A percentile compares a stretch with the other conserved stretches of the same genome.
Evolutionary conservation across 192 early-diverging fungal species (phyloP).

Genomic region (Geranomyces michiganensis): DNA sequence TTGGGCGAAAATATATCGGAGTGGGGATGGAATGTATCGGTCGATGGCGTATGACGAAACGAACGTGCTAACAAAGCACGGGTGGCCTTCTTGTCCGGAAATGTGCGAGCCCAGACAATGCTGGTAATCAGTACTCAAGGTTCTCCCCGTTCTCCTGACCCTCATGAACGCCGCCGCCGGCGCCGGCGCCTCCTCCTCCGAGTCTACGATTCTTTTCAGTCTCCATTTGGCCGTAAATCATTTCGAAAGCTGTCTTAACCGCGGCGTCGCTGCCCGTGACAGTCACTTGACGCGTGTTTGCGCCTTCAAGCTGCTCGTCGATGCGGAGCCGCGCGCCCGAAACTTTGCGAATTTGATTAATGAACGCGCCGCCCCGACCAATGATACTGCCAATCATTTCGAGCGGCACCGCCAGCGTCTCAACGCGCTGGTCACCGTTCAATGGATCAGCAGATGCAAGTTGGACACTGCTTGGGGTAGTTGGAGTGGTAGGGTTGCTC

Average conservation of each 20-base stretch:
- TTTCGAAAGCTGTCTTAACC: constrained; percentile 70
- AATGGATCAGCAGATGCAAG: constrained; percentile 10
- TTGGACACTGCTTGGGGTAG: constrained; percentile 10
- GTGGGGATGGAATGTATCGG: too few relatives aligned
- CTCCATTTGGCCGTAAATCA: constrained; percentile 34
- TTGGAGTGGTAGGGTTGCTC: constrained; percentile 63
- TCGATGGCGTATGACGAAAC: too few relatives aligned
- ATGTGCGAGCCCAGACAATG: too few relatives aligned
- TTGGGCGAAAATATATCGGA: too few relatives aligned
- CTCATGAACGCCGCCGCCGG: too few relatives aligned
- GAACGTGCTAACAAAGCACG: too few relatives aligned
- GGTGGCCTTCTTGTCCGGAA: too few relatives aligned
- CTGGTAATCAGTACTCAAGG: too few relatives aligned
- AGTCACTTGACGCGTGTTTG: constrained; percentile 85
- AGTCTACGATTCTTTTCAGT: constrained; percentile 26
- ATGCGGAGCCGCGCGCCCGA: constrained; percentile 78
- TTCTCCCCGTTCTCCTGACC: too few relatives aligned
- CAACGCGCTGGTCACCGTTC: constrained; percentile 24
- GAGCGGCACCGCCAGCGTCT: constrained; percentile 75
- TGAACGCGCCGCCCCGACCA: constrained; percentile 79
- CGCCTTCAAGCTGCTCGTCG: constrained; percentile 78
- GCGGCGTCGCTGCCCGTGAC: constrained; percentile 84
- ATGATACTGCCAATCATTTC: constrained; percentile 99
- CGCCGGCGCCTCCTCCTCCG: not conserved
- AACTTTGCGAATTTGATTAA: constrained; percentile 52